phyloP scores from a whole-genome alignment of 345 rosid genomes.

The Citrus mangshanensis region DNA sequence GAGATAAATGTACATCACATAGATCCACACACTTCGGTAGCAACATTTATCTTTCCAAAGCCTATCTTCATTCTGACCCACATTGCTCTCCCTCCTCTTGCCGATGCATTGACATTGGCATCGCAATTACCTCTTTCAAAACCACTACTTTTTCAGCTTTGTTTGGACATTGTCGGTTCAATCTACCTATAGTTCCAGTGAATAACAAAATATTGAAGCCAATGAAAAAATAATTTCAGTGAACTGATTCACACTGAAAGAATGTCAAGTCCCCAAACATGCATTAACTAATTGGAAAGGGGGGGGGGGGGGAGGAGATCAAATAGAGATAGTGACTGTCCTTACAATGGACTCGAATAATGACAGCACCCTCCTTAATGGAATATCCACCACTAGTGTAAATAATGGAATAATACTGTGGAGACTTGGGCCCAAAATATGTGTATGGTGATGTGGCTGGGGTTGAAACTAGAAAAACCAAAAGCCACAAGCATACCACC shows the following conservation, averaged over 20 bases:
- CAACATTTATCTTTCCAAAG: neutral
- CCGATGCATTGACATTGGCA: neutral
- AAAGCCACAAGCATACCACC: constrained; percentile 1
- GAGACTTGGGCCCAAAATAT: neutral
- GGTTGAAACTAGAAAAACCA: neutral
- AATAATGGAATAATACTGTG: neutral
- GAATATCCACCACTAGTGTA: neutral
- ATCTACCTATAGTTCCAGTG: constrained; percentile 7
- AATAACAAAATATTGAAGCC: neutral
- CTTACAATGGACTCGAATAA: constrained; percentile 4
- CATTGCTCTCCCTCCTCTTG: neutral
- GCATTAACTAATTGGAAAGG: neutral
- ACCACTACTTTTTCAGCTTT: neutral
- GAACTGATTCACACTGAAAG: neutral
- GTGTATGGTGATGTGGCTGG: constrained; percentile 10
- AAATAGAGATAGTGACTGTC: constrained; percentile 1
- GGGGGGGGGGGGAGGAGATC: neutral
- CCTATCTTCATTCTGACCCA: neutral
- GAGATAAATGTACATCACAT: neutral
- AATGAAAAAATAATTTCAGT: neutral
- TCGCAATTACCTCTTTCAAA: neutral
- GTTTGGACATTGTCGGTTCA: neutral
- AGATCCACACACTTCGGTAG: neutral
- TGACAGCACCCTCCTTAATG: constrained; percentile 1
- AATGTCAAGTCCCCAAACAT: neutral